phyloP scores from a whole-genome alignment of 2,329 filamentous ascomycete genomes.

The Proliferodiscus dingleyae region DNA sequence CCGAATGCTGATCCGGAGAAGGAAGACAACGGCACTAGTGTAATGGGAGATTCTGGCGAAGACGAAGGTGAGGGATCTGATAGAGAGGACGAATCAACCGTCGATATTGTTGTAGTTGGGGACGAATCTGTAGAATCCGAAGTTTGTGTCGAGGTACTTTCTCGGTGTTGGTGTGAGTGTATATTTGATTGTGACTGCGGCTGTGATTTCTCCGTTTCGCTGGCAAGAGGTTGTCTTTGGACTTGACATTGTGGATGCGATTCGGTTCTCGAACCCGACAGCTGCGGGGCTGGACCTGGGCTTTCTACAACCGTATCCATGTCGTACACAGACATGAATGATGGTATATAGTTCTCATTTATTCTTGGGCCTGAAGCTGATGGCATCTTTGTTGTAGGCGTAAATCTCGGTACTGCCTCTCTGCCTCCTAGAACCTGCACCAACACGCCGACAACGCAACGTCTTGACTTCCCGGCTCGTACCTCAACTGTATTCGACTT shows the following conservation, averaged over 20 bases:
- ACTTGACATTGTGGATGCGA: background rate
- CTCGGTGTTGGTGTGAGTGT: constrained; percentile 46
- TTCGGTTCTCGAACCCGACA: constrained; percentile 20
- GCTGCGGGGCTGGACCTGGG: constrained; percentile 14
- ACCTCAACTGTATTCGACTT: constrained; percentile 10
- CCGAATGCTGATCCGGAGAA: constrained; percentile 58
- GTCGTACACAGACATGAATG: constrained; percentile 72
- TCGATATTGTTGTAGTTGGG: constrained; percentile 89
- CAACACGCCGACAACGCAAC: constrained; percentile 10
- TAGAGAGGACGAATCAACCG: constrained; percentile 83
- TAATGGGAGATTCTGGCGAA: constrained; percentile 83
- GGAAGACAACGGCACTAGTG: constrained; percentile 64
- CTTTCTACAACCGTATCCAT: constrained; percentile 42
- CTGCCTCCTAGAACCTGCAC: constrained; percentile 16
- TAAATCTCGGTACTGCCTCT: constrained; percentile 10
- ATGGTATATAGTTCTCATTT: constrained; percentile 67
- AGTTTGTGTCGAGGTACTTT: constrained; percentile 72
- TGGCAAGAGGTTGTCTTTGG: constrained; percentile 7
- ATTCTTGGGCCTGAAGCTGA: constrained; percentile 56
- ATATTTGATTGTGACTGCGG: constrained; percentile 5
- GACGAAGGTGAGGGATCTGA: constrained; percentile 89
- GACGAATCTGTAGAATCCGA: constrained; percentile 90
- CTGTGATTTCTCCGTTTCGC: constrained; percentile 4
- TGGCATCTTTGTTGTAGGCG: constrained; percentile 45
- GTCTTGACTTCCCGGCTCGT: constrained; percentile 13